Evolutionary conservation across 371 early-diverging fungal genomes (phyloP).

Genomic region (Apophysomyces sp.): DNA sequence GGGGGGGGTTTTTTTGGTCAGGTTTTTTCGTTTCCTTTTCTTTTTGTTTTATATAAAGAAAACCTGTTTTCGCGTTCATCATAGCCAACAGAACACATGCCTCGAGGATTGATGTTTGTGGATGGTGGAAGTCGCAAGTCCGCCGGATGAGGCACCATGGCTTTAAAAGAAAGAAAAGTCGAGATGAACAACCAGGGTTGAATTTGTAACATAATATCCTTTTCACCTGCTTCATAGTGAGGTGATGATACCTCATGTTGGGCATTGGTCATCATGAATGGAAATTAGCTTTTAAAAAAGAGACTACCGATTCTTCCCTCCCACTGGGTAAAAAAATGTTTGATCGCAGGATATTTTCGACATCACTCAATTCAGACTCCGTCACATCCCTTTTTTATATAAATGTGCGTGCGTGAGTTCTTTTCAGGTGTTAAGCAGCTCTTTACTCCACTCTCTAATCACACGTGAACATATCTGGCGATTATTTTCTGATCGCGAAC

Average conservation of each 20-base stretch:
- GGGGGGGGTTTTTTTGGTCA: too few species aligned
- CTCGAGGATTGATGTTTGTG: background rate
- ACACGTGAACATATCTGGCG: conserved; percentile 40
- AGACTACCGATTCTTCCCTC: too few species aligned
- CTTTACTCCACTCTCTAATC: conserved; percentile 49
- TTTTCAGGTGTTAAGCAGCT: conserved; percentile 28
- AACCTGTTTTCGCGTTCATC: conserved; percentile 26
- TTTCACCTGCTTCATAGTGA: background rate
- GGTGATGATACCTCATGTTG: background rate
- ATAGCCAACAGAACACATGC: conserved; percentile 12
- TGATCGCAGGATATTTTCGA: background rate
- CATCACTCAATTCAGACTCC: background rate
- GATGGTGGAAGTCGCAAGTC: background rate
- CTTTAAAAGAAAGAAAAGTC: background rate
- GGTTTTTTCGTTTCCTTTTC: too few species aligned
- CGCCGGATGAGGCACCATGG: background rate
- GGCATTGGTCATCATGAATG: conserved; percentile 1
- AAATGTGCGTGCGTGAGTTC: too few species aligned
- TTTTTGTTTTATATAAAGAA: too few species aligned
- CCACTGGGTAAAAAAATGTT: background rate
- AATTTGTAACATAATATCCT: background rate
- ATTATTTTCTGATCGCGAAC: conserved; percentile 31
- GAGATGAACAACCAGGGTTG: background rate
- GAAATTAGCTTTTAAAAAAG: too few species aligned
- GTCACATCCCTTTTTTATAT: background rate